Evolutionary conservation across 2,329 filamentous ascomycete species (phyloP).

Genomic region (Gliomastix tumulicola): DNA sequence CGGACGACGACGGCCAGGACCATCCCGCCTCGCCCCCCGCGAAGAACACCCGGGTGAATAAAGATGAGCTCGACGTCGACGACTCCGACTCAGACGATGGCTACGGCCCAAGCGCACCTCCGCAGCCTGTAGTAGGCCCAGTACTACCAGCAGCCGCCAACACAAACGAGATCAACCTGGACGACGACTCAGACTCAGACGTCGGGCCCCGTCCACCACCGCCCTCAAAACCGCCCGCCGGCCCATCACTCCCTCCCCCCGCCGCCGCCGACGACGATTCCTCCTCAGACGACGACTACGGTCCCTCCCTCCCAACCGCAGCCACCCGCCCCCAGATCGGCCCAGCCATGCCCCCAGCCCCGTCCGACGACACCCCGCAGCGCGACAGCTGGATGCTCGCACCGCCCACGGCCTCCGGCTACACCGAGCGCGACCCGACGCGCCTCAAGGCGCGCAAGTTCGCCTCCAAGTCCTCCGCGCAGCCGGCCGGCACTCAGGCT

Average conservation of each 20-base stretch:
- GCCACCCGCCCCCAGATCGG: constrained; percentile 33
- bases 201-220: constrained; percentile 28
- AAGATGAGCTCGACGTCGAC: constrained; percentile 39
- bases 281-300: constrained; percentile 44
- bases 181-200: constrained; percentile 24
- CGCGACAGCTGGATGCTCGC: constrained; percentile 84
- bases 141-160: no score
- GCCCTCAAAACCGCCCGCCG: constrained; percentile 25
- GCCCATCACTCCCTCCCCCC: constrained; percentile 22
- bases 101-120: constrained; percentile 27
- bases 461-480: constrained; percentile 46
- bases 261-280: constrained; percentile 24
- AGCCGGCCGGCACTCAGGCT: constrained; percentile 11
- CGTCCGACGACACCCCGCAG: constrained; percentile 39
- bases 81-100: constrained; percentile 30
- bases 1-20: constrained; percentile 29
- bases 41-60: constrained; percentile 37
- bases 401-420: constrained; percentile 50
- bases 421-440: constrained; percentile 69
- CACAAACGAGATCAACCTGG: constrained; percentile 32
- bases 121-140: no score
- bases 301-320: constrained; percentile 49
- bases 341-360: constrained; percentile 19
- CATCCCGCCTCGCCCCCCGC: constrained; percentile 24
- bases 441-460: constrained; percentile 79